Evolutionary conservation across 768 basidiomycete species (phyloP), one percentile per base, ranked within the genome.

Genomic region (Auriscalpium microsporum): DNA sequence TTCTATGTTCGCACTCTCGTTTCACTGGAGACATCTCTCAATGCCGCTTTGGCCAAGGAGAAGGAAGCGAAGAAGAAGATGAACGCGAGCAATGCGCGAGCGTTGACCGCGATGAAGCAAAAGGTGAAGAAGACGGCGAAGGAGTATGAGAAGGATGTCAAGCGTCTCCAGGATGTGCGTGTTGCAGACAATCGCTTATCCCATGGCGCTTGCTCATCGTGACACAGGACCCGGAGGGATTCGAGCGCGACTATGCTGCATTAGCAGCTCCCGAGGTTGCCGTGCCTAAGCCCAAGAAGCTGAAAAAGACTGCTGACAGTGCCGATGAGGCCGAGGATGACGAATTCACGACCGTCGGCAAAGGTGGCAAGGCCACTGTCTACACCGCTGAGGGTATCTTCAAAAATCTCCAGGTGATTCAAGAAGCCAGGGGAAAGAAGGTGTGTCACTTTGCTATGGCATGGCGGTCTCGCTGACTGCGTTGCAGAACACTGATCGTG

Each of bases 61-160:
- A 95, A 94, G 70, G 86, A 87, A 57, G 84, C 91, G 10, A 89
- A 90, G 73, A 96, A 97, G 73, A 97, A 96, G 74, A 91, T 94
- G 86, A 95, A 94, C 62, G 88, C 92, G 2, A 86, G 80, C 58
- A 94, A 94, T 64, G 90, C 93, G 42, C 94, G 90, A 65, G 92
- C 94, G 2, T 78, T 98, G 61, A 97, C 92, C 52, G 88, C 89
- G n/a, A 88, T 97, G 85, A 97, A 94, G 73, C 95, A 98, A 72
- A 96, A 94, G 70, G 78, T 97, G 54, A 94, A 89, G 75, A 98
- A 94, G 74, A 79, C 87, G 10, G 64, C 77, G 54, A 95, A 94
- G 70, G 96, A 98, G 68, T 80, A 90, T 67, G 96, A 97, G 72
- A 71, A 69, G 10, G 86, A 90, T 61, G 70, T 94, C 44, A 83